phyloP scores from a whole-genome alignment of 257 asterid species.

The Penstemon barbatus region DNA sequence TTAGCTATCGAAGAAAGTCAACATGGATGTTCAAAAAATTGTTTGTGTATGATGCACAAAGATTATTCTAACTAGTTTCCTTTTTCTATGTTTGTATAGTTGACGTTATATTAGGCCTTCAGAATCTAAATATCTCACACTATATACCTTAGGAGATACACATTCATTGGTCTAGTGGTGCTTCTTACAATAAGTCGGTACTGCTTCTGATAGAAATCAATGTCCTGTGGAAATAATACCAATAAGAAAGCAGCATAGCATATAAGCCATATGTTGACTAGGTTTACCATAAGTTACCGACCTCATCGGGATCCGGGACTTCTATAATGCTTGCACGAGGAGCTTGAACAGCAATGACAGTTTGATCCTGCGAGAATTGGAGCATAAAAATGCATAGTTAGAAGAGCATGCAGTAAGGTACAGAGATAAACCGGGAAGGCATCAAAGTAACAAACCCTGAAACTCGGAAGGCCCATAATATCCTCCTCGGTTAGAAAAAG shows the following conservation, averaged over 20 bases:
- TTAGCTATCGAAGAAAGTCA: constrained; percentile 21
- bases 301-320: constrained; percentile 88
- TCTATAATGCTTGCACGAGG: constrained; percentile 70
- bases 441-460: constrained; percentile 48
- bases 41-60: not conserved
- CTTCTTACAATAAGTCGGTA: constrained; percentile 65
- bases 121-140: constrained; percentile 2
- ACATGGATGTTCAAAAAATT: not conserved
- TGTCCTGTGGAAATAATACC: constrained; percentile 42
- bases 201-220: constrained; percentile 46
- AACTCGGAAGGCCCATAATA: constrained; percentile 59
- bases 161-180: constrained; percentile 60
- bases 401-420: constrained; percentile 21
- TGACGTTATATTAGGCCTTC: not conserved
- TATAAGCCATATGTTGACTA: not conserved
- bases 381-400: constrained; percentile 19
- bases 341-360: constrained; percentile 67
- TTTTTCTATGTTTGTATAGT: constrained; percentile 1
- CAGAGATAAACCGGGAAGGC: constrained; percentile 10
- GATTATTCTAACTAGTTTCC: not conserved
- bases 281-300: constrained; percentile 30
- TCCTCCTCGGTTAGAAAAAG: constrained; percentile 67
- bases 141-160: constrained; percentile 65
- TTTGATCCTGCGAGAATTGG: constrained; percentile 52
- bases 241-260: constrained; percentile 26